Evolutionary conservation across 2,329 filamentous ascomycete genomes (phyloP).

Genomic region (Aspergillus ruber): DNA sequence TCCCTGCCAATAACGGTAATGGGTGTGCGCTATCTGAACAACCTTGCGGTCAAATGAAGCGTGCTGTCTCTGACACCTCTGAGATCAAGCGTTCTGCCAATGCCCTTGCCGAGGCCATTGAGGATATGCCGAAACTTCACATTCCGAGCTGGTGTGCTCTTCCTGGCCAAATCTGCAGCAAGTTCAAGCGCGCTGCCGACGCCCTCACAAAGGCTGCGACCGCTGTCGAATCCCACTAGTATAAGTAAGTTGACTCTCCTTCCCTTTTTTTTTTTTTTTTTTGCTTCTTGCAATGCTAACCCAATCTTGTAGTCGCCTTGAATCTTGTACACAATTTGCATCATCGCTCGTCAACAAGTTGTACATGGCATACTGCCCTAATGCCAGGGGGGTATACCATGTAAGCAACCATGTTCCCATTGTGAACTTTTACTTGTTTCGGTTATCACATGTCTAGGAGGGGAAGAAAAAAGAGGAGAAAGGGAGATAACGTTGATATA

Average conservation of each 20-base stretch:
- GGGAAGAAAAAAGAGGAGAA: too few species aligned
- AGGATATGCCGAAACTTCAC: conserved; percentile 17
- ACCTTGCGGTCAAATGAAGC: conserved; percentile 23
- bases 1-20: conserved; percentile 10
- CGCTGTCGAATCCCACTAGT: conserved; percentile 21
- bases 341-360: too few species aligned
- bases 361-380: too few species aligned
- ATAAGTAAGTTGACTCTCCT: conserved; percentile 9
- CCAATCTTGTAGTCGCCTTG: too few species aligned
- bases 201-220: conserved; percentile 28
- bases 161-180: conserved; percentile 44
- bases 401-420: too few species aligned
- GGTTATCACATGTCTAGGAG: too few species aligned
- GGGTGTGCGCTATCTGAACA: conserved; percentile 26
- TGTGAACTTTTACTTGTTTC: too few species aligned
- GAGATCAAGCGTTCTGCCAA: conserved; percentile 28
- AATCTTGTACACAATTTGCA: too few species aligned
- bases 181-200: conserved; percentile 55
- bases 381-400: too few species aligned
- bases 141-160: conserved; percentile 27
- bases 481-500: too few species aligned
- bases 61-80: conserved; percentile 17
- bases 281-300: too few species aligned
- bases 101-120: conserved; percentile 25
- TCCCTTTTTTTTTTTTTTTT: too few species aligned